Evolutionary conservation across 1,284 basidiomycete genomes (phyloP).

Genomic region (Fomitiporia mediterranea): DNA sequence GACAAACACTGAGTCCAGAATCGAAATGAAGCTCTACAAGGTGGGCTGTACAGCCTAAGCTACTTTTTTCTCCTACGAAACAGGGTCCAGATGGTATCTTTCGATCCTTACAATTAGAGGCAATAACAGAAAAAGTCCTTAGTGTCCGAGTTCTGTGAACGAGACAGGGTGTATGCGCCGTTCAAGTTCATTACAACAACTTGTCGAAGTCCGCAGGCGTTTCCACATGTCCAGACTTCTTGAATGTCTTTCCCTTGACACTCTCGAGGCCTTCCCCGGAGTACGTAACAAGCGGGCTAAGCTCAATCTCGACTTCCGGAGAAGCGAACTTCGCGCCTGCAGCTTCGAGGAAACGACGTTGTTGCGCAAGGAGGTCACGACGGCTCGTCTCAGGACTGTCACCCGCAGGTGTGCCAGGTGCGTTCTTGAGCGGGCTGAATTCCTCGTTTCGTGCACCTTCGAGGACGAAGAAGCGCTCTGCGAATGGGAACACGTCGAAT

Average conservation of each 20-base stretch:
- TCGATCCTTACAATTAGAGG: background rate
- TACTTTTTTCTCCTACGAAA: background rate
- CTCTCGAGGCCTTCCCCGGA: conserved; percentile 87
- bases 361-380: conserved; percentile 87
- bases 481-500: conserved; percentile 98
- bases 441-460: conserved; percentile 89
- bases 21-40: background rate
- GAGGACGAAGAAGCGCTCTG: conserved; percentile 78
- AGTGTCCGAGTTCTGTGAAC: background rate
- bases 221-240: conserved; percentile 51
- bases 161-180: background rate
- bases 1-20: too few relatives aligned
- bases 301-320: conserved; percentile 79
- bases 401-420: conserved; percentile 80
- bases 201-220: conserved; percentile 48
- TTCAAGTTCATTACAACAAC: conserved; percentile 30
- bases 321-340: conserved; percentile 70
- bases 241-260: conserved; percentile 75
- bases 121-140: background rate
- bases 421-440: conserved; percentile 98
- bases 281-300: conserved; percentile 87
- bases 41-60: background rate
- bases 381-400: conserved; percentile 92
- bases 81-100: conserved; percentile 1
- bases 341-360: conserved; percentile 75